Base-by-base conservation (phyloP, 1,284 basidiomycete genomes). In the Ustilago esculenta region DNA sequence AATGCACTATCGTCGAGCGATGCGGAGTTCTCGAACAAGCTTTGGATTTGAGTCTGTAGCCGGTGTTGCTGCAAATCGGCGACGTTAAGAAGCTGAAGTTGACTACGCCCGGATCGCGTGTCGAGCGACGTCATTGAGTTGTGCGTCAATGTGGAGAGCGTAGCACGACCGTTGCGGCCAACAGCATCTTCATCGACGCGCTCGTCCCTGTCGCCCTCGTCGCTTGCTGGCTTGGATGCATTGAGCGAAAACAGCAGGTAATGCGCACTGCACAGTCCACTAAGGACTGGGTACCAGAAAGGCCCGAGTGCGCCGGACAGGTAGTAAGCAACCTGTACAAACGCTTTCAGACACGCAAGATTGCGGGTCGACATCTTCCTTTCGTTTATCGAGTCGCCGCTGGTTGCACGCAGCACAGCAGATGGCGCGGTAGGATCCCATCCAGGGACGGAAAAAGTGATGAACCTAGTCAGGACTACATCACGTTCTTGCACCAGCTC, bases 271-370 rank as follows among this genome's bases (percentile, higher is more conserved):
- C 72, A 73, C 4, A 80, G 40, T 3, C 67, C 67, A 41, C 96
- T 93, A 41, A 98, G 86, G 7, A 98, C 87, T 40, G 90, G 87
- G 79, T 92, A 93, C 95, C 95, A 98, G 65, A 90, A 92, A 33
- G 88, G 86, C 10, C 89, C 92, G 0, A 98, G 86, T 50, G 88
- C 90, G 0, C 90, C 90, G 0, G 91, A 91, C 4, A 98, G 86
- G 76, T 91, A 91, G 46, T 92, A 85, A 0, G 91, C 89, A 57
- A 90, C 90, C 0, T 87, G 86, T 10, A 96, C 85, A 42, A 94
- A 85, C 1, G 92, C 90, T 66, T 91, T 91, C 50, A 98, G 83
- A 78, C 94, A 97, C 0, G 92, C 91, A 66, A 96, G 85, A 77
- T 98, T 98, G 27, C 94, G 86, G 65, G 92, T 89, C 0, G 90